These are phyloP conservation scores for Solanum infundibuliforme DNA, from an alignment of 257 asterid species.

Conservation along the genomic window DNA sequence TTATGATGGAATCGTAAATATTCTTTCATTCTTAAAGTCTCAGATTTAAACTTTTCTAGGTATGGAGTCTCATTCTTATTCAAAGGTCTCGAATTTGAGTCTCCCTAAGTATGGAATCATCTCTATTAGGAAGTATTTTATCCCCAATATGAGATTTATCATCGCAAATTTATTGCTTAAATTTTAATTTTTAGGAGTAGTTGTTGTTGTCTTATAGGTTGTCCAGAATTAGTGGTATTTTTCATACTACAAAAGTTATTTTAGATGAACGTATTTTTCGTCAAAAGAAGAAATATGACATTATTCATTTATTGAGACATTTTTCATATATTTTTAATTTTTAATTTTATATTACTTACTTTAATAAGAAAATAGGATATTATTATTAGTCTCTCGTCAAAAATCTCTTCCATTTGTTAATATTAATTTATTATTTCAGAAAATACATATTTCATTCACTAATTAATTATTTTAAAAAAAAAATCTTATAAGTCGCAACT, in stretches of 20 bases:
- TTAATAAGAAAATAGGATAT: not conserved
- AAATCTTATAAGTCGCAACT: not conserved
- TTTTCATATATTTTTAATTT: not conserved
- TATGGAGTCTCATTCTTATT: fast-evolving
- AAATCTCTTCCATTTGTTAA: not conserved
- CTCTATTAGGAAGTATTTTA: not conserved
- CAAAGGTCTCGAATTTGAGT: too few species aligned
- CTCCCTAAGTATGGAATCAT: fast-evolving
- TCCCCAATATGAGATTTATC: not conserved
- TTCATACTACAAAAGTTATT: not conserved
- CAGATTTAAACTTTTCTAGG: fast-evolving
- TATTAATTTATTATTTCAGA: not conserved
- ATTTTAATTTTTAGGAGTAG: not conserved
- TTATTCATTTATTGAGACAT: not conserved
- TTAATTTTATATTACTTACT: not conserved
- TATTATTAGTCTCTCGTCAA: not conserved
- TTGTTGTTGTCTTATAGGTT: not conserved
- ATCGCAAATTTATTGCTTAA: not conserved
- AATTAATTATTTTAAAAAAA: not conserved
- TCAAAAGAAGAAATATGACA: not conserved
- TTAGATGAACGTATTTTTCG: not conserved
- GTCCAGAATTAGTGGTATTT: not conserved
- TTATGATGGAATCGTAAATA: too few species aligned
- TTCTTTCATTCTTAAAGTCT: fast-evolving
- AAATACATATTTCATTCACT: not conserved